These are phyloP conservation scores for Heterobasidion parviporum DNA, from an alignment of 1,284 basidiomycete species.

Conservation along the genomic window DNA sequence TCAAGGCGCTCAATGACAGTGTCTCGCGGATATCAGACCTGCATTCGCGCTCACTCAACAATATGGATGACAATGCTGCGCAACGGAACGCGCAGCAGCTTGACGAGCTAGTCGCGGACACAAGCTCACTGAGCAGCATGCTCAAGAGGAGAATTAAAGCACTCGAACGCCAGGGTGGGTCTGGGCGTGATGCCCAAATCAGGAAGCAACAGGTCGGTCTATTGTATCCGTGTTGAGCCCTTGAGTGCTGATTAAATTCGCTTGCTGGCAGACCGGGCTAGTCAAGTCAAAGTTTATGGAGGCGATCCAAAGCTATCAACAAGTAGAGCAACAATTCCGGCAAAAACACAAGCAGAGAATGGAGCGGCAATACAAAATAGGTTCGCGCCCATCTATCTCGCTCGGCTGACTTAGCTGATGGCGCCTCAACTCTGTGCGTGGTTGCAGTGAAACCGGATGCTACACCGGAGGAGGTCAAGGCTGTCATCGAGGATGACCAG, in stretches of 20 bases:
- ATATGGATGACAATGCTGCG: conserved; percentile 63
- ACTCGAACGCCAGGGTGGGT: conserved; percentile 63
- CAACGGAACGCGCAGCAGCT: conserved; percentile 58
- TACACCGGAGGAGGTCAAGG: conserved; percentile 82
- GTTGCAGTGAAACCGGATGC: conserved; percentile 86
- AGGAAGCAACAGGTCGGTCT: conserved; percentile 70
- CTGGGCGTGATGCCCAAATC: conserved; percentile 73
- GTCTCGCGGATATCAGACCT: conserved; percentile 60
- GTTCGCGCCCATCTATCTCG: conserved; percentile 28
- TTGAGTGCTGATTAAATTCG: conserved; percentile 18
- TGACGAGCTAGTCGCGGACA: conserved; percentile 71
- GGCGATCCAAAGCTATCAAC: conserved; percentile 82
- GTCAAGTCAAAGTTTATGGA: conserved; percentile 80
- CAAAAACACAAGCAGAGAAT: conserved; percentile 91
- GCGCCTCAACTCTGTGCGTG: background rate
- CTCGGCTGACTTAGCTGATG: background rate
- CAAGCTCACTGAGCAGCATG: conserved; percentile 64
- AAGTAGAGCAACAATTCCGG: conserved; percentile 89
- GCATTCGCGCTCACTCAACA: conserved; percentile 71
- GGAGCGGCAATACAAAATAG: conserved; percentile 95
- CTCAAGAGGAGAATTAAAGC: conserved; percentile 77
- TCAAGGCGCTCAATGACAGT: conserved; percentile 65
- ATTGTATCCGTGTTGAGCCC: conserved; percentile 6
- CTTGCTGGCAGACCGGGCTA: conserved; percentile 47
- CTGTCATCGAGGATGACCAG: conserved; percentile 81